Percentiles rank a stretch among this genome's conserved stretches.
Conservation (phyloP, 2,329 filamentous ascomycete species). For the Colletotrichum siamense region DNA sequence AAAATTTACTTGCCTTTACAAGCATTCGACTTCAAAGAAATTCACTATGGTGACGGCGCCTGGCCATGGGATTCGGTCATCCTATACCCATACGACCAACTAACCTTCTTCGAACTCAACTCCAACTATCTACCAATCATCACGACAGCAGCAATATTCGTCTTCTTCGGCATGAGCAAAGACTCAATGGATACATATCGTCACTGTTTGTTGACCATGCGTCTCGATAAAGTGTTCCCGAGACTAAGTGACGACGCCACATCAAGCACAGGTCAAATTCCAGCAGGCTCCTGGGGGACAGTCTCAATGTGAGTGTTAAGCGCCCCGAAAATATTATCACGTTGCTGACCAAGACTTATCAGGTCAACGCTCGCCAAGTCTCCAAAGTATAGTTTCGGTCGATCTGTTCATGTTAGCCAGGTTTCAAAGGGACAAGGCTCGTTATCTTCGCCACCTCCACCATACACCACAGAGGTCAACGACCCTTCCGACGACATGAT, state of each 20-base stretch:
- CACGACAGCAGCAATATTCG: conserved; percentile 52
- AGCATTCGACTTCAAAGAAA: conserved; percentile 45
- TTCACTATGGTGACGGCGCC: conserved; percentile 43
- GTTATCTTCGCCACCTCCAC: neutral
- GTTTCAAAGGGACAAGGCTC: neutral
- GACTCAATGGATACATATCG: conserved; percentile 59
- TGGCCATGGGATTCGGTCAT: conserved; percentile 53
- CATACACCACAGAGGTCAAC: neutral
- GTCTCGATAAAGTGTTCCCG: conserved; percentile 50
- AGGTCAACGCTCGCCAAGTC: neutral
- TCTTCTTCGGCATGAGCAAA: conserved; percentile 61
- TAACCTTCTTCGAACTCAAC: conserved; percentile 47
- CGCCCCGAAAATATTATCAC: neutral
- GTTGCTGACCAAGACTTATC: neutral
- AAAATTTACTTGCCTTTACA: conserved; percentile 24
- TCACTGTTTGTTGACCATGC: conserved; percentile 38
- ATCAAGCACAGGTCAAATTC: neutral
- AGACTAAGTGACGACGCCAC: conserved; percentile 36
- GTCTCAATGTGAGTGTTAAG: neutral
- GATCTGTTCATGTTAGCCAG: neutral
- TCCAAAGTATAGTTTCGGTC: neutral
- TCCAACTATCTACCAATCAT: conserved; percentile 55
- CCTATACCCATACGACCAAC: conserved; percentile 45
- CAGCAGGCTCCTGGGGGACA: neutral
- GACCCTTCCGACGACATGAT: neutral